A percentile compares a stretch with the other conserved stretches of the same genome.
Conservation (phyloP, 352 stramenopile genomes). For the Globisporangium splendens region DNA sequence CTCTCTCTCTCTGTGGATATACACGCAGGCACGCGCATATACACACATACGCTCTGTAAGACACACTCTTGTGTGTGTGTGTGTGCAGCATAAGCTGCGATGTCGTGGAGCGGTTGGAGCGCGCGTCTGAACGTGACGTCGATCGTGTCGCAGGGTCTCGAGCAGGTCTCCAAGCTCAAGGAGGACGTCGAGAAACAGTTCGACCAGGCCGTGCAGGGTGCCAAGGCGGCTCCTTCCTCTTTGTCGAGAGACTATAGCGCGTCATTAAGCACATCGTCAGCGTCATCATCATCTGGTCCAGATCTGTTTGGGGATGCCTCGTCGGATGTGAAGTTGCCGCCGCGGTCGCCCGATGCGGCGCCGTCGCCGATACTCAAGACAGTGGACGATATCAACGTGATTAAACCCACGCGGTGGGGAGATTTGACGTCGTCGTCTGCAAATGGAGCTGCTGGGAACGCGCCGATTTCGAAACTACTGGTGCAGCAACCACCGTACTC, state of each 20-base stretch:
- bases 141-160: slow-evolving; percentile 79
- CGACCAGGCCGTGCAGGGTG: slow-evolving; percentile 64
- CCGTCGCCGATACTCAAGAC: slow-evolving; percentile 2
- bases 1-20: too few species aligned
- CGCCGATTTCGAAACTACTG: too few species aligned
- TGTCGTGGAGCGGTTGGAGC: slow-evolving; percentile 67
- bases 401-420: slow-evolving; percentile 17
- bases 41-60: not conserved
- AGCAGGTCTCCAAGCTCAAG: slow-evolving; percentile 78
- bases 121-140: slow-evolving; percentile 75
- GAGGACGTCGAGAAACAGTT: slow-evolving; percentile 89
- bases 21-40: not conserved
- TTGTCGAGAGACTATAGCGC: too few species aligned
- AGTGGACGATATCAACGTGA: slow-evolving; percentile 27
- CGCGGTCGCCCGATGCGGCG: not conserved
- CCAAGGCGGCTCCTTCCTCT: slow-evolving; percentile 7
- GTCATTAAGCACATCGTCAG: not conserved
- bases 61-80: not conserved
- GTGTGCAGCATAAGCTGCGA: not conserved
- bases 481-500: slow-evolving; percentile 21
- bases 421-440: not conserved
- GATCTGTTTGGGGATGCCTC: slow-evolving; percentile 11
- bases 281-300: not conserved
- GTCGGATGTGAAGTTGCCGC: not conserved
- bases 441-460: too few species aligned